Evolutionary conservation across 176 grass and related monocot genomes (phyloP).

Genomic region (Tillandsia fasciculata): DNA sequence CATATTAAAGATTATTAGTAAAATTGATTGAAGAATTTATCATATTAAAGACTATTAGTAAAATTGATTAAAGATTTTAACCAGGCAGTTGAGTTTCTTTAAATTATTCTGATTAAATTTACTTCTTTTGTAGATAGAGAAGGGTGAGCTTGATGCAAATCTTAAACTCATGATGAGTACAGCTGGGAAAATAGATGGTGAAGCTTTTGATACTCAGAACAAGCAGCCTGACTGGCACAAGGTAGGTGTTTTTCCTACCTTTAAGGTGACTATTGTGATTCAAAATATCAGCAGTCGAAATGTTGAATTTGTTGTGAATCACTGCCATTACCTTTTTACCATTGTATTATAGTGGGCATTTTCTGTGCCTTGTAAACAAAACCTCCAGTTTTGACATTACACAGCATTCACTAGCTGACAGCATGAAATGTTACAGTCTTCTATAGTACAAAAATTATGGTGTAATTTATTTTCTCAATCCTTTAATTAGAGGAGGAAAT

Average conservation of each 20-base stretch:
- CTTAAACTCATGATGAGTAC: constrained; percentile 21
- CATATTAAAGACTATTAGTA: constrained; percentile 1
- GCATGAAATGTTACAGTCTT: neutral
- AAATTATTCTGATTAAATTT: constrained; percentile 17
- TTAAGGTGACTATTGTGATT: neutral
- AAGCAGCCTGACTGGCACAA: constrained; percentile 23
- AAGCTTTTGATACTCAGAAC: constrained; percentile 23
- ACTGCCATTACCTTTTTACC: neutral
- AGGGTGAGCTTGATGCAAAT: constrained; percentile 51
- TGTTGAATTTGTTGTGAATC: neutral
- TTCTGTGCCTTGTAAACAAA: neutral
- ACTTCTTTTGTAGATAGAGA: constrained; percentile 43
- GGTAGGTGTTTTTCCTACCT: constrained; percentile 23
- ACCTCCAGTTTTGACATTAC: neutral
- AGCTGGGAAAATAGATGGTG: constrained; percentile 28
- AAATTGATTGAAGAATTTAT: neutral
- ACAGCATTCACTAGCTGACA: too few relatives aligned
- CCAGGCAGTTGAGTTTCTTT: neutral
- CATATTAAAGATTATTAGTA: neutral
- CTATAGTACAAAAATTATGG: neutral
- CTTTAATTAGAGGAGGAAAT: neutral
- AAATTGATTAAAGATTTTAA: neutral
- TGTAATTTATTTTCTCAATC: neutral
- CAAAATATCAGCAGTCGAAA: neutral
- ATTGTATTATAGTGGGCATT: neutral